Base-by-base conservation (phyloP, 2,329 filamentous ascomycete species). In the Mycogone perniciosa region DNA sequence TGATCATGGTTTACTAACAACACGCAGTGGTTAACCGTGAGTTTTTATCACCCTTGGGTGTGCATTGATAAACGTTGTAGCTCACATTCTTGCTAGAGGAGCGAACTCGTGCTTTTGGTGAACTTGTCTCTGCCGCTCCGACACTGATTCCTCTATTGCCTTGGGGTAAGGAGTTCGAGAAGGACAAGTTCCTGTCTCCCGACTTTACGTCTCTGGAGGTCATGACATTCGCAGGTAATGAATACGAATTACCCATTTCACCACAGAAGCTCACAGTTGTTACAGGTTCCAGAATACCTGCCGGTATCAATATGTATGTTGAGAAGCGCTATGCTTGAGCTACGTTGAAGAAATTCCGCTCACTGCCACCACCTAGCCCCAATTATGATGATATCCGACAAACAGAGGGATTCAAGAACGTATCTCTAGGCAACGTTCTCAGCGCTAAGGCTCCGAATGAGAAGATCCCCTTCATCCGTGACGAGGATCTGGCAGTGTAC, bases 191-290 rank as follows among this genome's bases (percentile, higher is more conserved):
- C 69, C 71, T 95, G 34, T 92, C 89, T 47, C 93, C 93, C 0
- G 93, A 99, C 67, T 99, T 99, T 64, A 97, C 93, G 0, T 93
- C 88, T 7, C 77, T 97, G 2, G 93, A 99, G 67, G 90, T 96
- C 3, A 71, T 96, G 54, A 89, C 86, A 1, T 96, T 96, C 60
- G 69, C 67, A 51, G 69, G 65, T 62, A 49, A 34, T 56, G 42
- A 11, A 13, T 5, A 60, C 11, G 11, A 7, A 5, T 11, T 3
- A 8, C 29, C 9, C 3, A 10, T 8, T 10, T 20, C 29, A 44
- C 13, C 13, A 30, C 29, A 79, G 80, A 41, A 26, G 31, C 51
- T 64, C 31, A 62, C 27, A 26, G 6, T 26, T 6, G 9, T 5
- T 4, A 1, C 34, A 64, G 80, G 75, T 46, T 84, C 76, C 53